Conservation (phyloP, 164 flowering plant genomes). For the Magnolia sinica region DNA sequence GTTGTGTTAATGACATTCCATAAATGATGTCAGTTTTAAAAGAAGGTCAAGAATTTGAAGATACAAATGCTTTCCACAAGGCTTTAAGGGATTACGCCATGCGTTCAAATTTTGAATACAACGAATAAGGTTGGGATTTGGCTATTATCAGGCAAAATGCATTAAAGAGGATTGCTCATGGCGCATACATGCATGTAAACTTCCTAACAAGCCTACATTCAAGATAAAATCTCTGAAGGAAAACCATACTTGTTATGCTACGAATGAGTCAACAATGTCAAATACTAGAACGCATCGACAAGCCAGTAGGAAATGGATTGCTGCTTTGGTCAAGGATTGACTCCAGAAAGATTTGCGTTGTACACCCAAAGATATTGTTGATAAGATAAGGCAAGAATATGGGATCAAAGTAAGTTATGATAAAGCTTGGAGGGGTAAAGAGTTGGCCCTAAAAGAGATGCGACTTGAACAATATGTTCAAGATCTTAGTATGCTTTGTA, state of each 20-base stretch:
- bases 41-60: constrained; percentile 1
- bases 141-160: background rate
- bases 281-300: background rate
- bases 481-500: background rate
- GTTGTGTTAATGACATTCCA: background rate
- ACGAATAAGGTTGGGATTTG: background rate
- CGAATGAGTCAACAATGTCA: background rate
- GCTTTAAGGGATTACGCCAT: background rate
- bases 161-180: constrained; percentile 2
- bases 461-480: background rate
- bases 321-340: background rate
- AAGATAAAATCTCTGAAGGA: background rate
- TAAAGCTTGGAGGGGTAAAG: background rate
- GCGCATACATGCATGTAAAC: constrained; percentile 4
- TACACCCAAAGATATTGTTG: background rate
- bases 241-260: background rate
- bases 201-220: background rate
- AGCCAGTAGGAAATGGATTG: background rate
- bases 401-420: background rate
- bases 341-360: background rate
- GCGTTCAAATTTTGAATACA: background rate
- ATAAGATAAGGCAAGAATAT: background rate
- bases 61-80: background rate
- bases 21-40: background rate
- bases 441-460: background rate